Evolutionary conservation across 805 yeast genomes (phyloP), one percentile per base, ranked within the genome.

Genomic region (Suhomyces tanzawaensis): DNA sequence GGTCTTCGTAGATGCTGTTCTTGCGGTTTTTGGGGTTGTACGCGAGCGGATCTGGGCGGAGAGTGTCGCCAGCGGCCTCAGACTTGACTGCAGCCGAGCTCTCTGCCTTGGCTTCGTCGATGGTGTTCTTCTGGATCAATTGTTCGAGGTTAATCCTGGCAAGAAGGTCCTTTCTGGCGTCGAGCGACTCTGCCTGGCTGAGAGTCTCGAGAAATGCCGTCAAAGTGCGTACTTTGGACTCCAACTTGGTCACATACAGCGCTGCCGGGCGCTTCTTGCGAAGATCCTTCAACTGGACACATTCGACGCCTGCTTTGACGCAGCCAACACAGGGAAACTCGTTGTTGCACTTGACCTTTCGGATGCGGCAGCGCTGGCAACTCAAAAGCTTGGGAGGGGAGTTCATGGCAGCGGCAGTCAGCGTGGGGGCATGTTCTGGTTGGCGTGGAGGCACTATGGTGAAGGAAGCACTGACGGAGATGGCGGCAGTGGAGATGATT

Each of bases 261-360:
- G 70, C 72, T 0, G 74, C 64, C 3, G 77, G 76, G 32, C 81
- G 54, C 40, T 69, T 71, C 46, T 73, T 75, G 27, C 82, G 59
- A 62, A 74, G 58, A 48, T 76, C 82, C 43, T 63, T 66, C 9
- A 67, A 66, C 25, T 66, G 66, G 31, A 74, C 62, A 48, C 82
- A 76, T 25, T 65, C 73, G 12, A 67, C 60, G 4, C 62, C 61
- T 4, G 69, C 55, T 38, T 66, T 66, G 12, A 55, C 53, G 46
- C 82, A 76, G 40, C 66, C 67, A 16, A 67, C 58, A 45, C 82
- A 76, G 1, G 81, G 81, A 35, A 52, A 60, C 6, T 64, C 67
- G 38, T 67, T 58, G 48, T 74, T 71, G 52, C 82, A 76, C 50
- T 71, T 74, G 42, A 74, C 72, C 42, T 69, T 69, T 29, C 71